Evolutionary conservation across 2,329 filamentous ascomycete species (phyloP).

Genomic region (Talaromyces amestolkiae): DNA sequence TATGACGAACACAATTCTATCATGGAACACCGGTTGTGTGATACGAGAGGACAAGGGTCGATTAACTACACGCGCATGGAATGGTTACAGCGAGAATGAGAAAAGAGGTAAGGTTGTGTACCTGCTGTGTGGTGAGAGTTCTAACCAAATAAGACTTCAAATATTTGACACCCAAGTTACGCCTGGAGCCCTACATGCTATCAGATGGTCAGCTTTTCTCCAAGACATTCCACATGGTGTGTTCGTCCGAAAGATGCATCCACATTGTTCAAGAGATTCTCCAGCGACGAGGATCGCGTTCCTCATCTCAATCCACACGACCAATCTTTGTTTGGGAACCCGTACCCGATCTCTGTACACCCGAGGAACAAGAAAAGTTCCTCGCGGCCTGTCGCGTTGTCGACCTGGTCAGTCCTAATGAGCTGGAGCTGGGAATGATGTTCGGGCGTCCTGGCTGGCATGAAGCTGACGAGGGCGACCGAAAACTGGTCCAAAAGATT

Average conservation of each 20-base stretch:
- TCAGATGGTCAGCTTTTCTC: slow-evolving; percentile 65
- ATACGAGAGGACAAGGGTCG: slow-evolving; percentile 65
- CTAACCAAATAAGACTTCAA: slow-evolving; percentile 63
- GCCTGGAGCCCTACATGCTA: slow-evolving; percentile 71
- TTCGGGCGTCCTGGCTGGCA: slow-evolving; percentile 59
- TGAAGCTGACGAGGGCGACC: slow-evolving; percentile 28
- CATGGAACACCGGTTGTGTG: slow-evolving; percentile 73
- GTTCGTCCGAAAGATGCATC: slow-evolving; percentile 72
- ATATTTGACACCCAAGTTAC: slow-evolving; percentile 82
- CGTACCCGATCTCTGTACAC: slow-evolving; percentile 80
- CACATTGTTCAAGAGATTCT: slow-evolving; percentile 72
- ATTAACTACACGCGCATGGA: slow-evolving; percentile 87
- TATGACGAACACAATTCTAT: slow-evolving; percentile 62
- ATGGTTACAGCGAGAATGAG: slow-evolving; percentile 73
- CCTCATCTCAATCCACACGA: slow-evolving; percentile 43
- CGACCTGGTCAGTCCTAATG: slow-evolving; percentile 73
- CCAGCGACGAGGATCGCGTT: slow-evolving; percentile 44
- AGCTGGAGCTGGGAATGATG: slow-evolving; percentile 80
- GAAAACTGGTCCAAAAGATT: slow-evolving; percentile 35
- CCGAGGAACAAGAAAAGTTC: slow-evolving; percentile 58
- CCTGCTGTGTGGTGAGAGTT: neutral
- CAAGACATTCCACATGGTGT: slow-evolving; percentile 83
- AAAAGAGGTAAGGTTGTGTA: slow-evolving; percentile 51
- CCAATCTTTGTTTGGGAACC: slow-evolving; percentile 93
- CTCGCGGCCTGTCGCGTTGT: slow-evolving; percentile 53